phyloP scores from a whole-genome alignment of 1,139 yeast genomes.

The Lodderomyces pseudojiufengensis region DNA sequence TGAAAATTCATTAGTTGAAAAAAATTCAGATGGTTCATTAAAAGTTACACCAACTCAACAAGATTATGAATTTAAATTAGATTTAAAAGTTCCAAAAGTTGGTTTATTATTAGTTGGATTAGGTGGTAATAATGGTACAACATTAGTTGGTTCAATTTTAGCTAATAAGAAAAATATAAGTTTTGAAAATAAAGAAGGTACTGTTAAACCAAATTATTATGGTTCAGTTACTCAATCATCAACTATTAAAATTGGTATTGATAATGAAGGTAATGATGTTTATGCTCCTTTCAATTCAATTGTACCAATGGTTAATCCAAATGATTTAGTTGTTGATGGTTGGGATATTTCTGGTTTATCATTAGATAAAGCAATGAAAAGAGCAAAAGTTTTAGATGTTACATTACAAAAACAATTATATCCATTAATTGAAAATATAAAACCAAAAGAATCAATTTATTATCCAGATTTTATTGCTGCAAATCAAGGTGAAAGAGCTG shows the following conservation, averaged over 20 bases:
- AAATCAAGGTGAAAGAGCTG: conserved; percentile 89
- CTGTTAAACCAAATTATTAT: conserved; percentile 77
- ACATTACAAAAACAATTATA: conserved; percentile 77
- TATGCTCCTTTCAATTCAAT: conserved; percentile 90
- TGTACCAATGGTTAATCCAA: conserved; percentile 86
- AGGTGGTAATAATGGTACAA: conserved; percentile 97
- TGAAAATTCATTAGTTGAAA: conserved; percentile 31
- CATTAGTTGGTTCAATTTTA: conserved; percentile 77
- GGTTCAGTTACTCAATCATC: conserved; percentile 97
- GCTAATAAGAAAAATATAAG: conserved; percentile 79
- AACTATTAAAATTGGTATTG: conserved; percentile 86
- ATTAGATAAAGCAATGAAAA: conserved; percentile 74
- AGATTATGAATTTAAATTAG: conserved; percentile 84
- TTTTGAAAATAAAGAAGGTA: conserved; percentile 82
- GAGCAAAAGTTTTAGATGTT: conserved; percentile 84
- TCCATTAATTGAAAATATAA: conserved; percentile 58
- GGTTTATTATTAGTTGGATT: conserved; percentile 91
- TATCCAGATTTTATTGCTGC: conserved; percentile 97
- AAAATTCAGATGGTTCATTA: conserved; percentile 53
- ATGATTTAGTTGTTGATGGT: conserved; percentile 86
- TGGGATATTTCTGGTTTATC: conserved; percentile 86
- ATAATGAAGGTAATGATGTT: conserved; percentile 75
- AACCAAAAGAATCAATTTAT: conserved; percentile 81
- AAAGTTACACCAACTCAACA: conserved; percentile 68
- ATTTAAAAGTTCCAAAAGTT: conserved; percentile 76